Conservation (phyloP, 2,329 filamentous ascomycete genomes). For the Ascocoryne sarcoides region DNA sequence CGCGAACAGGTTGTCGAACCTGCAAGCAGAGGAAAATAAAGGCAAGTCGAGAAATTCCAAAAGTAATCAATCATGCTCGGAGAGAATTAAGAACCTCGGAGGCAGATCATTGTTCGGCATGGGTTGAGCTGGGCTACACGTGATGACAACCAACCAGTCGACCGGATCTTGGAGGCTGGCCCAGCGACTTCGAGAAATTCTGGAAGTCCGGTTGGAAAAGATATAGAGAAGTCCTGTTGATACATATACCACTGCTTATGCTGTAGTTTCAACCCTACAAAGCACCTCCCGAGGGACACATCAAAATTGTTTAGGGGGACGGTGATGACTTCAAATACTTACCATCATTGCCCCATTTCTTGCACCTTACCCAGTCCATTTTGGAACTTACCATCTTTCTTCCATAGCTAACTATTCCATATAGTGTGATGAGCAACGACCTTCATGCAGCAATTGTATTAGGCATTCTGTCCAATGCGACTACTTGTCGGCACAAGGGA, state of each 20-base stretch:
- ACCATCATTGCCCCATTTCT: neutral
- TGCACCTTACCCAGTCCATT: neutral
- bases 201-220: no score
- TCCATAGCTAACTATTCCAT: neutral
- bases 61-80: neutral
- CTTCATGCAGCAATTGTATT: slow-evolving; percentile 34
- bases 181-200: no score
- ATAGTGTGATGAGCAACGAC: slow-evolving; percentile 34
- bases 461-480: slow-evolving; percentile 34
- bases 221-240: no score
- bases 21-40: slow-evolving; percentile 36
- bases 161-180: no score
- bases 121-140: neutral
- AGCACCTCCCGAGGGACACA: neutral
- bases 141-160: no score
- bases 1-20: slow-evolving; percentile 31
- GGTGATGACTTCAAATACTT: neutral
- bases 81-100: neutral
- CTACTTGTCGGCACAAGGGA: slow-evolving; percentile 20
- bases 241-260: neutral
- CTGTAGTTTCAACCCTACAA: neutral
- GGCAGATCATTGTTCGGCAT: neutral
- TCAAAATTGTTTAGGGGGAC: neutral
- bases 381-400: neutral
- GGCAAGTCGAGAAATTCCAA: slow-evolving; percentile 19